Conservation (phyloP, 768 basidiomycete species). For the Lyophyllum atratum region DNA sequence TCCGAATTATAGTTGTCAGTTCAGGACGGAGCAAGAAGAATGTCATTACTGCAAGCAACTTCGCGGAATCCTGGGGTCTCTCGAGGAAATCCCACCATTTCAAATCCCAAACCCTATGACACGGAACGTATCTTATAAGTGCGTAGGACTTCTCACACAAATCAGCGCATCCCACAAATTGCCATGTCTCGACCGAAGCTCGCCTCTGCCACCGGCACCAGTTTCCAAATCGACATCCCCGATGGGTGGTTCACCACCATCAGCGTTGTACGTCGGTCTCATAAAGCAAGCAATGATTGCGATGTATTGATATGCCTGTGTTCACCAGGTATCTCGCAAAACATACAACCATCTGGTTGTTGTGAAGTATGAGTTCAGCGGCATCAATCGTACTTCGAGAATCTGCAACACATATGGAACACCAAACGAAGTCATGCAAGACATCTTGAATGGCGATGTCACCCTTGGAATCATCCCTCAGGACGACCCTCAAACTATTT, state of each 20-base stretch:
- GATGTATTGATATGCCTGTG: not conserved
- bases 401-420: not conserved
- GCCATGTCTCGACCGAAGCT: slow-evolving; percentile 11
- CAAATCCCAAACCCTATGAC: not conserved
- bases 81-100: not conserved
- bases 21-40: not conserved
- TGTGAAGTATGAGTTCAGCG: not conserved
- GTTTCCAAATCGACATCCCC: slow-evolving; percentile 10
- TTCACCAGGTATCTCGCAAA: slow-evolving; percentile 7
- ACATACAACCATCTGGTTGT: slow-evolving; percentile 5
- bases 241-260: slow-evolving; percentile 12
- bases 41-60: not conserved
- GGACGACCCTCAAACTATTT: not conserved
- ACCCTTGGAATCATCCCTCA: slow-evolving; percentile 5
- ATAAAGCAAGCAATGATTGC: not conserved
- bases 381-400: not conserved
- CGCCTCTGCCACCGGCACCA: not conserved
- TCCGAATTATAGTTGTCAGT: not conserved
- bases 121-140: not conserved
- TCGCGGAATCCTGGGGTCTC: not conserved
- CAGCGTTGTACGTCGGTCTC: not conserved
- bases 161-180: not conserved
- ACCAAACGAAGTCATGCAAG: slow-evolving; percentile 5
- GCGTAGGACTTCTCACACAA: not conserved
- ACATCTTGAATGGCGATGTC: not conserved